These are phyloP conservation scores for Eimeria falciformis DNA, from an alignment of 169 alveolate genomes.

Conservation along the genomic window DNA sequence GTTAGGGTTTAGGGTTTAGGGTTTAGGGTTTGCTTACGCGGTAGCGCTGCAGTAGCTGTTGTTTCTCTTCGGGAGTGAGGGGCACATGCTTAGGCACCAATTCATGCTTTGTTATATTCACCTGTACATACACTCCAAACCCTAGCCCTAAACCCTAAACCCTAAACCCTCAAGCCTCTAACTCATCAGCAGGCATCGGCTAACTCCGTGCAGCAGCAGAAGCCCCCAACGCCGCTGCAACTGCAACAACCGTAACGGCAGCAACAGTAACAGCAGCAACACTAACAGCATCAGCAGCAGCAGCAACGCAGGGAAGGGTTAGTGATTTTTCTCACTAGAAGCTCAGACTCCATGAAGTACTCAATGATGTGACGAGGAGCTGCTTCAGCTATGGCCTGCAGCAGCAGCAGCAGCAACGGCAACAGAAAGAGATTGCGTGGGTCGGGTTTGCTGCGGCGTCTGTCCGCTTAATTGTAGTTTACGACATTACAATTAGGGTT, in stretches of 20 bases:
- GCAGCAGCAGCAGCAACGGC: neutral
- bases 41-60: conserved; percentile 93
- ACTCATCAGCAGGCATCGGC: no score
- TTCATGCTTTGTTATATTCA: conserved; percentile 98
- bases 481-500: neutral
- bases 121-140: conserved; percentile 79
- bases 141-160: conserved; percentile 17
- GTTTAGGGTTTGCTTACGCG: conserved; percentile 80
- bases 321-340: conserved; percentile 83
- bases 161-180: neutral
- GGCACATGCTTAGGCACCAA: conserved; percentile 98
- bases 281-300: neutral
- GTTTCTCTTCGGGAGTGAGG: conserved; percentile 94
- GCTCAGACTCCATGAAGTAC: conserved; percentile 92
- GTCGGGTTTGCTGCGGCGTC: conserved; percentile 2
- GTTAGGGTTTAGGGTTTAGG: neutral
- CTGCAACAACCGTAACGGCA: no score
- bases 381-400: conserved; percentile 92
- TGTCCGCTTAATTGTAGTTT: no score
- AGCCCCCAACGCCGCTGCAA: no score
- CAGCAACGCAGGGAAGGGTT: neutral
- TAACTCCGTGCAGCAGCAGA: no score
- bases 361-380: conserved; percentile 94
- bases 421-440: neutral
- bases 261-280: neutral